Evolutionary conservation across 2,329 filamentous ascomycete genomes (phyloP), one percentile per base, ranked within the genome.

Genomic region (Botrytis hyacinthi): DNA sequence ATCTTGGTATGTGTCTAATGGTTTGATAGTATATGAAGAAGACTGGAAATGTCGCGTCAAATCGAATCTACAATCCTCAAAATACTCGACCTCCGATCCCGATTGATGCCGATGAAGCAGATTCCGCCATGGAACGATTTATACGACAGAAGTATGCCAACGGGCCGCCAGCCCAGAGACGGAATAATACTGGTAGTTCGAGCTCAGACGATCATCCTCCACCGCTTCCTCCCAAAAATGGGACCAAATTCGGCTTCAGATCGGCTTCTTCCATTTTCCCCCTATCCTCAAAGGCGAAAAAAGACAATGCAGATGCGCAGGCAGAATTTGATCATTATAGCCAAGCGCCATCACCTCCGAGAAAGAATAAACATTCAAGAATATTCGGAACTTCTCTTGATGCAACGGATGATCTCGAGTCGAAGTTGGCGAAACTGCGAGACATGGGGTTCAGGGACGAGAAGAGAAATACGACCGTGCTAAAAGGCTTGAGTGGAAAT

Each of bases 371-470:
- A 80, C 86, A 89, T 9, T 92, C 92, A 14, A 87, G 87, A 75
- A 83, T 88, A 14, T 93, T 95, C 81, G 92, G 92, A 5, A 89
- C 90, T 18, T 90, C 88, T 65, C 85, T 96, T 40, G 85, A 86
- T 70, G 83, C 79, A 71, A 40, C 65, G 10, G 86, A 92, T 77
- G 90, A 90, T 73, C 87, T 91, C 72, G 93, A 97, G 61, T 86
- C 87, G 68, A 98, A 98, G 81, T 83, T 98, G 81, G 85, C 86
- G 4, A 90, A 89, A 70, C 84, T 99, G 73, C 89, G 90, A 72
- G 94, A 98, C 73, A 97, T 98, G 94, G 96, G 96, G 0, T 99
- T 99, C 79, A 85, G 85, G 6, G 94, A 99, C 80, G 90, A 92
- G 60, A 93, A 92, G 78, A 89, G 92, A 74, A 98, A 98, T 80